Base-by-base conservation (phyloP, 1,284 basidiomycete genomes). In the Mrakiaceae sp. region DNA sequence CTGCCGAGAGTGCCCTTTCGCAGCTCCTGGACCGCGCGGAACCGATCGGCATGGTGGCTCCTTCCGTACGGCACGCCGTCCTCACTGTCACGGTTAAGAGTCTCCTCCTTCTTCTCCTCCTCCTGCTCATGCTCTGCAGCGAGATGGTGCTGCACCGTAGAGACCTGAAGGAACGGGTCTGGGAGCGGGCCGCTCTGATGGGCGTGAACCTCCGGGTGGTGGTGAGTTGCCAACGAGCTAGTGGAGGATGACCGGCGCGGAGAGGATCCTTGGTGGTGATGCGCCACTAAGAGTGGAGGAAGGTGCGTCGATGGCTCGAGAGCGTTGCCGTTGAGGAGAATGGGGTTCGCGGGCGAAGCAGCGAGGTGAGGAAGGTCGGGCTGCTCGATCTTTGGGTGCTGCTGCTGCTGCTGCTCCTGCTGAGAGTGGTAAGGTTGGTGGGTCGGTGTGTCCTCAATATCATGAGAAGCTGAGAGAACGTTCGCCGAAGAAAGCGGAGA, bases 51-150 rank as follows among this genome's bases (percentile, higher is more conserved):
- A 69, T 87, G 86, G 73, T 87, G 87, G n/a, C 81, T 81, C 12
- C 84, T 80, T 10, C 85, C 87, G 64, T 84, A 83, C 0, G 85
- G 85, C 52, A 87, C 77, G 2, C 85, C 85, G 62, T 81, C 81
- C 68, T 85, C 84, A 9, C 71, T 56, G 40, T 5, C 5, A 6
- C 10, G 39, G 54, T 10, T 5, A 40, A 8, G 8, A 39, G 54
- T 56, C 5, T 14, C 4, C 54, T 4, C 27, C 27, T 27, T 27
- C 27, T 27, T 27, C 27, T 27, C 27, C 27, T 27, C 27, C 27
- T 27, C 27, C 27, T 27, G 27, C 27, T 27, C 27, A 27, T 27
- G 27, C 27, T 27, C 27, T 27, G 27, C 27, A 42, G 54, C 6
- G 54, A 56, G 39, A 39, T 14, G 7, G 60, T 39, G 10, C 44